Base-by-base conservation (phyloP, 2,329 filamentous ascomycete species). In the Lecanicillium sp. region DNA sequence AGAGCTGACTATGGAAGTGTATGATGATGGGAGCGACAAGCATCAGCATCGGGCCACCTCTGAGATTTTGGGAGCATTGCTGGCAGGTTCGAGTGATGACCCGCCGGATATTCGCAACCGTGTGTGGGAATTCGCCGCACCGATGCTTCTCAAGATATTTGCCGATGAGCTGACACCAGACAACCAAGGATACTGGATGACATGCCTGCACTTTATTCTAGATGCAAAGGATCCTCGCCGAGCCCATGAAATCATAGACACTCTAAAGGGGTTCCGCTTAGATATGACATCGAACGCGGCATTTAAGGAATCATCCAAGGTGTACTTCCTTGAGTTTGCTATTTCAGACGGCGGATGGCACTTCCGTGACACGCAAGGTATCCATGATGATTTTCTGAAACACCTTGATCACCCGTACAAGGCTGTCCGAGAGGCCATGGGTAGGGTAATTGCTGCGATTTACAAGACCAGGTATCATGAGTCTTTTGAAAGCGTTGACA, bases 361-460 rank as follows among this genome's bases (percentile, higher is more conserved):
- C 59, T 98, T 95, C 70, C 87, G 87, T 45, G 70, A 87, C 9
- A 86, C 94, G 49, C 78, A 86, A 61, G 88, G 89, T 0, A 90
- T 98, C 36, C 67, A 95, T 6, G 71, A 94, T 25, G 80, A 98
- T 58, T 95, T 96, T 62, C 68, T 98, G 43, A 71, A 75, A 17
- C 92, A 98, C 57, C 79, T 98, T 29, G 88, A 98, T 55, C 92
- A 98, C 58, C 92, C 92, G 0, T 98, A 98, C 67, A 98, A 98
- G 67, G 85, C 88, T 20, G 92, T 98, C 5, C 83, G 92, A 43
- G 92, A 98, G 62, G 82, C 90, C 1, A 95, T 98, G 65, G 92
- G 92, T 1, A 75, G 87, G 31, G 90, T 90, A 0, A 76, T 98
- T 43, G 83, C 86, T 4, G 83, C 82, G 4, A 90, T 96, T 42